Evolutionary conservation across 306 rosid species (phyloP), one percentile per base, ranked within the genome.

Genomic region (Lathyrus oleraceus): DNA sequence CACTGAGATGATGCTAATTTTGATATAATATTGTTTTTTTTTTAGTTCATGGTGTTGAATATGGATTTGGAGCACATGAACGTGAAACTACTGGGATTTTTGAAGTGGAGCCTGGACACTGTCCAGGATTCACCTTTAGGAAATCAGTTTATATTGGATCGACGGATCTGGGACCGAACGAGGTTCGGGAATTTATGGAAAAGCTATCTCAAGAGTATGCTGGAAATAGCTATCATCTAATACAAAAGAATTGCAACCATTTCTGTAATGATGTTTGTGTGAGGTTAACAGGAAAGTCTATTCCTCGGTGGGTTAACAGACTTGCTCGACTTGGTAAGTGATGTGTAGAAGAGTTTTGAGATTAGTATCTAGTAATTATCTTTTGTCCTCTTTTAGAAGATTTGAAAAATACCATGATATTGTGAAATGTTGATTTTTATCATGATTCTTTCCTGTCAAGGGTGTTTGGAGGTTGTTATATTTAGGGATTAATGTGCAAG

Each of bases 41-140:
- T 84, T 60, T 51, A 95, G 99, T 95, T 76, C 97, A 91, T 67
- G 92, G 87, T 6, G 65, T 85, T 83, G 99, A 95, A 64, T 95
- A 91, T 78, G 96, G 89, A 63, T 95, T 87, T 83, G 99, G 99
- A 74, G 99, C 97, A 3, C 99, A 95, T 65, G 96, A 95, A 0
- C 89, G 82, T 32, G 42, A 86, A 5, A 45, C 92, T 1, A 85
- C 96, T 0, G 97, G 99, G 71, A 87, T 95, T 40, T 91, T 95
- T 75, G 87, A 86, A 79, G 99, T 94, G 66, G 96, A 94, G 75
- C 96, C 99, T 25, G 87, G 77, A 51, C 44, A 71, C 28, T 94
- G 97, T 74, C 97, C 96, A 10, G 97, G 99, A 67, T 94, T 94
- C 72, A 90, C 85, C 4, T 94, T 91, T 81, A 87, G 99, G 68